These are phyloP conservation scores for Paramyrothecium sp. DNA, from an alignment of 2,329 filamentous ascomycete genomes.

Conservation along the genomic window DNA sequence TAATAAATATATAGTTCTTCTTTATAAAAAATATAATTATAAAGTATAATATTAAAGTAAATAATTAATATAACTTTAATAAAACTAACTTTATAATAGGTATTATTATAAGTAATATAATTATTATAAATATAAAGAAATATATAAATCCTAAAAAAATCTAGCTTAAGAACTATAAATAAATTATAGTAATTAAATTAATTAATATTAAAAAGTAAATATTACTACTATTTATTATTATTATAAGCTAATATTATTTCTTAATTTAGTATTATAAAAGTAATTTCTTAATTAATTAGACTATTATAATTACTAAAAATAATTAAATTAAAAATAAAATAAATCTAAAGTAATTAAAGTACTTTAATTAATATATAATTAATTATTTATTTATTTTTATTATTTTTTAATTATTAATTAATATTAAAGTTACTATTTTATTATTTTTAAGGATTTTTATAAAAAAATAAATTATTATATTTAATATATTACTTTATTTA, in stretches of 20 bases:
- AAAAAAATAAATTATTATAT: neutral
- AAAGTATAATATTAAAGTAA: neutral
- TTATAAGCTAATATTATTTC: too few species aligned
- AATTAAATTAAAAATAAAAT: neutral
- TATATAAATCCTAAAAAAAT: too few species aligned
- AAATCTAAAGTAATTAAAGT: neutral
- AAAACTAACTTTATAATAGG: neutral
- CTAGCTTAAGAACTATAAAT: too few species aligned
- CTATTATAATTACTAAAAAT: neutral
- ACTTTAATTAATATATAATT: neutral
- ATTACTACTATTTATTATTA: too few species aligned
- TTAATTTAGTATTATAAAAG: too few species aligned
- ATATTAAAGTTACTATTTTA: neutral
- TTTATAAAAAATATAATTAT: neutral
- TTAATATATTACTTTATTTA: neutral
- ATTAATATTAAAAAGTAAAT: too few species aligned
- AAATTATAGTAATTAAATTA: too few species aligned
- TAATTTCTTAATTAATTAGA: neutral
- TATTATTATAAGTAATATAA: too few species aligned
- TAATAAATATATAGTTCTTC: neutral
- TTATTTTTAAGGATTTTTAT: neutral
- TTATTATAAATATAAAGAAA: too few species aligned
- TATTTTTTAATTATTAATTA: neutral
- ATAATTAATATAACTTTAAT: neutral
- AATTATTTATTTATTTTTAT: neutral